A percentile compares a stretch with the other conserved stretches of the same genome.
These are phyloP conservation scores for Prunus mira DNA, from an alignment of 306 rosid genomes.

Conservation along the genomic window DNA sequence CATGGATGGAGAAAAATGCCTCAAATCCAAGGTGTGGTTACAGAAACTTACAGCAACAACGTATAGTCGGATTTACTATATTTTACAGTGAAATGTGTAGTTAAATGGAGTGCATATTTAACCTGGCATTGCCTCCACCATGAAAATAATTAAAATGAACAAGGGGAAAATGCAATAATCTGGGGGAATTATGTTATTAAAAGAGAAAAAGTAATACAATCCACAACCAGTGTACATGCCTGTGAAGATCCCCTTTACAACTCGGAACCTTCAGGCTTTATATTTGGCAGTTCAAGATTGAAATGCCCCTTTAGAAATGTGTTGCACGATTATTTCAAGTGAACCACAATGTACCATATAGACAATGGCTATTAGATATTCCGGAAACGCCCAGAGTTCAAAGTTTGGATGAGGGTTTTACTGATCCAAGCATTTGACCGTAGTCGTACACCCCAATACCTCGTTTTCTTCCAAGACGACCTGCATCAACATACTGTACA, in stretches of 20 bases:
- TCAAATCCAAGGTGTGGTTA: too few relatives aligned
- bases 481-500: constrained; percentile 83
- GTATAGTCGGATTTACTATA: not conserved
- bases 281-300: not conserved
- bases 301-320: not conserved
- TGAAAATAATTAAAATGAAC: not conserved
- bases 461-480: constrained; percentile 74
- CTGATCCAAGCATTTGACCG: constrained; percentile 20
- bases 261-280: not conserved
- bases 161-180: not conserved
- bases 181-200: not conserved
- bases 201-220: not conserved
- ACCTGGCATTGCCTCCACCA: too few relatives aligned
- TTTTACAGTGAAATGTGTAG: not conserved
- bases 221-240: not conserved
- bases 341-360: not conserved
- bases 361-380: not conserved
- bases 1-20: not conserved
- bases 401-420: constrained; percentile 52
- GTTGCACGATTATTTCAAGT: not conserved
- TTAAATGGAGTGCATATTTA: not conserved
- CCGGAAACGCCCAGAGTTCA: constrained; percentile 8
- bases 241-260: not conserved
- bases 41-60: not conserved
- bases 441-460: constrained; percentile 85